A percentile compares a stretch with the other conserved stretches of the same genome.
phyloP scores from a whole-genome alignment of 1,284 basidiomycete genomes.

The Neonothopanus nambi region DNA sequence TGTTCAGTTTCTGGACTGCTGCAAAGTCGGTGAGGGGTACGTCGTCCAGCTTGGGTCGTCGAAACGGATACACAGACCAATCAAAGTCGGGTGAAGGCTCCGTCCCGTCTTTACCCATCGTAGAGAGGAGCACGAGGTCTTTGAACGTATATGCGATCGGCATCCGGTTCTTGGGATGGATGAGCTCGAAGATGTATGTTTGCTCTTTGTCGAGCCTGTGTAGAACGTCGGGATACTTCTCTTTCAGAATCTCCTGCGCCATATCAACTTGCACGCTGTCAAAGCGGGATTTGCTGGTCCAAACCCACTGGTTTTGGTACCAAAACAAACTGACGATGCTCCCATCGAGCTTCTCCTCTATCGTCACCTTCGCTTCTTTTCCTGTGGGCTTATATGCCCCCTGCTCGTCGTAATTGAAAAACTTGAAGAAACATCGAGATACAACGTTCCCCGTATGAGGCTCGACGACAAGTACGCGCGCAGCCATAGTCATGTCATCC shows the following conservation, averaged over 20 bases:
- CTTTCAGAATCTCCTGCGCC: conserved; percentile 11
- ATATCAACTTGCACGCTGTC: conserved; percentile 10
- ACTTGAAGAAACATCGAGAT: conserved; percentile 16
- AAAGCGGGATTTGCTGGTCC: conserved; percentile 15
- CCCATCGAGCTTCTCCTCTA: conserved; percentile 19
- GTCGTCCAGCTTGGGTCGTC: conserved; percentile 7
- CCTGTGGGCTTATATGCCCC: conserved; percentile 13
- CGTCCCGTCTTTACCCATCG: conserved; percentile 15
- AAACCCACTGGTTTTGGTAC: conserved; percentile 12
- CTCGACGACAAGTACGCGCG: conserved; percentile 14
- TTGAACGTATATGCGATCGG: conserved; percentile 5
- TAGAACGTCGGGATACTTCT: conserved; percentile 10
- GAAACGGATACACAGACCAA: conserved; percentile 17
- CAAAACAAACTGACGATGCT: conserved; percentile 17
- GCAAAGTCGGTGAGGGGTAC: conserved; percentile 3
- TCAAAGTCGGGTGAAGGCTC: conserved; percentile 14
- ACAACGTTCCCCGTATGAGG: conserved; percentile 7
- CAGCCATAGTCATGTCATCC: conserved; percentile 12
- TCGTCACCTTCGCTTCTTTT: not conserved
- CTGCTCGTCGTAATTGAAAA: conserved; percentile 17
- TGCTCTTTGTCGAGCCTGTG: conserved; percentile 10
- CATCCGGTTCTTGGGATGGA: conserved; percentile 10
- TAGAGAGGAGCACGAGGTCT: conserved; percentile 14
- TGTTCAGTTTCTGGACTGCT: conserved; percentile 11
- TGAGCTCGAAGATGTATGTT: conserved; percentile 17